phyloP scores from a whole-genome alignment of 1,284 basidiomycete species.

The Inonotus obliquus region DNA sequence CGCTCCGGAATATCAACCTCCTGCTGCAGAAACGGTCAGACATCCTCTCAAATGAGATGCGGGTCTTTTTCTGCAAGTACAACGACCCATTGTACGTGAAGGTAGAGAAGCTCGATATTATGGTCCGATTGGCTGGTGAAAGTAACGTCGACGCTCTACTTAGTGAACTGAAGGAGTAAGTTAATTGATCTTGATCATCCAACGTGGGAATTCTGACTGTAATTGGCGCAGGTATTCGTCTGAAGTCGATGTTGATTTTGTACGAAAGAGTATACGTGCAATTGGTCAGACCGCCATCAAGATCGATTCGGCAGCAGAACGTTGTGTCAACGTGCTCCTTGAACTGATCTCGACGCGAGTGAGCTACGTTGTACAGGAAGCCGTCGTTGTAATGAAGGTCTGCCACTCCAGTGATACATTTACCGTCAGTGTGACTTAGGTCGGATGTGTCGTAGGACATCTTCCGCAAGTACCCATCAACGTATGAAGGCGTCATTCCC shows the following conservation, averaged over 20 bases:
- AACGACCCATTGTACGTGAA: slow-evolving; percentile 99
- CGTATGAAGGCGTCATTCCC: slow-evolving; percentile 96
- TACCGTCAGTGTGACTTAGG: not conserved
- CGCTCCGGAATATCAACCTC: slow-evolving; percentile 93
- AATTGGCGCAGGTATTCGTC: slow-evolving; percentile 72
- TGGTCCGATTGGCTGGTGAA: slow-evolving; percentile 91
- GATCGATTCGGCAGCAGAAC: slow-evolving; percentile 88
- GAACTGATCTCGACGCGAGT: slow-evolving; percentile 91
- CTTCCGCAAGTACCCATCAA: slow-evolving; percentile 96
- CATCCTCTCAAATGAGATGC: slow-evolving; percentile 91
- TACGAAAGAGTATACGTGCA: slow-evolving; percentile 88
- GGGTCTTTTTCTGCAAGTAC: slow-evolving; percentile 99
- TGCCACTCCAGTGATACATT: slow-evolving; percentile 12
- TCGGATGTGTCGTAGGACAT: slow-evolving; percentile 66
- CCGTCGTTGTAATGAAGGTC: slow-evolving; percentile 97
- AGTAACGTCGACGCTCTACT: slow-evolving; percentile 92
- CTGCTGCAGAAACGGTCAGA: slow-evolving; percentile 91
- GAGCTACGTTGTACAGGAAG: slow-evolving; percentile 97
- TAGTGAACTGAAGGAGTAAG: slow-evolving; percentile 92
- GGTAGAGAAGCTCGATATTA: slow-evolving; percentile 97
- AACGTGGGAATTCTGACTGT: slow-evolving; percentile 3
- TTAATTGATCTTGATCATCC: slow-evolving; percentile 17
- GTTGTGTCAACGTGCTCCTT: slow-evolving; percentile 91
- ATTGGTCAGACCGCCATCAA: slow-evolving; percentile 97
- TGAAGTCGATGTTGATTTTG: slow-evolving; percentile 98